A percentile compares a stretch with the other conserved stretches of the same genome.
Conservation (phyloP, 2,329 filamentous ascomycete species). For the Chaetomiaceae sp. region DNA sequence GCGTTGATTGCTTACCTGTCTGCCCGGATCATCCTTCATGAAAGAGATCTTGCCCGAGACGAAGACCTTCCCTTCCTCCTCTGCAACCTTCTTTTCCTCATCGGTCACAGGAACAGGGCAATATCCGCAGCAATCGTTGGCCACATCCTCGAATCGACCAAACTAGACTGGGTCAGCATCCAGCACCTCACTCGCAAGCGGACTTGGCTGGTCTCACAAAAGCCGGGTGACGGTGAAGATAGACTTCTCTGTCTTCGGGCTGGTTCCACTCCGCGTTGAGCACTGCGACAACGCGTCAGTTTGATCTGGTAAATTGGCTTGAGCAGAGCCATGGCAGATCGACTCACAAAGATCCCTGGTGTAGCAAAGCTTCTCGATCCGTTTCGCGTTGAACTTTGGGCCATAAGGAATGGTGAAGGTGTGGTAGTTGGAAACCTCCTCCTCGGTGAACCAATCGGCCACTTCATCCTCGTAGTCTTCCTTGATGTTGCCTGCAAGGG, state of each 20-base stretch:
- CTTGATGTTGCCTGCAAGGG: constrained; percentile 68
- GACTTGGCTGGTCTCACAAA: constrained; percentile 43
- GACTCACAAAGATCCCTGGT: constrained; percentile 63
- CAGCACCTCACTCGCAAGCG: background rate
- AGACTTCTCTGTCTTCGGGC: constrained; percentile 66
- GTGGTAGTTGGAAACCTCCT: constrained; percentile 75
- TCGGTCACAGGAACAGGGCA: constrained; percentile 67
- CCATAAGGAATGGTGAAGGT: constrained; percentile 71
- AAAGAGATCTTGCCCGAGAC: constrained; percentile 71
- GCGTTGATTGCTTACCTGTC: constrained; percentile 46
- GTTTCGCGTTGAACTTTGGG: constrained; percentile 55
- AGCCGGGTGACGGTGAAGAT: constrained; percentile 77
- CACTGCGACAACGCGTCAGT: constrained; percentile 35
- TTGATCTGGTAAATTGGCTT: background rate
- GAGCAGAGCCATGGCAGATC: background rate
- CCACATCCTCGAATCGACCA: constrained; percentile 67
- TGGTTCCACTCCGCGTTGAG: constrained; percentile 87
- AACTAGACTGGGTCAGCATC: constrained; percentile 40
- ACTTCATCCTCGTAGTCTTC: constrained; percentile 73
- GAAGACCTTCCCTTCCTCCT: constrained; percentile 70
- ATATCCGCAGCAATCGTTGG: constrained; percentile 75
- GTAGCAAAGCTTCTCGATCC: constrained; percentile 78
- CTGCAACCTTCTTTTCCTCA: constrained; percentile 66
- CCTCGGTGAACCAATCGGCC: constrained; percentile 74
- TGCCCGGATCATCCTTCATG: constrained; percentile 74